A percentile compares a stretch with the other conserved stretches of the same genome.
phyloP scores from a whole-genome alignment of 306 rosid species.

The Vachellia collinsii region DNA sequence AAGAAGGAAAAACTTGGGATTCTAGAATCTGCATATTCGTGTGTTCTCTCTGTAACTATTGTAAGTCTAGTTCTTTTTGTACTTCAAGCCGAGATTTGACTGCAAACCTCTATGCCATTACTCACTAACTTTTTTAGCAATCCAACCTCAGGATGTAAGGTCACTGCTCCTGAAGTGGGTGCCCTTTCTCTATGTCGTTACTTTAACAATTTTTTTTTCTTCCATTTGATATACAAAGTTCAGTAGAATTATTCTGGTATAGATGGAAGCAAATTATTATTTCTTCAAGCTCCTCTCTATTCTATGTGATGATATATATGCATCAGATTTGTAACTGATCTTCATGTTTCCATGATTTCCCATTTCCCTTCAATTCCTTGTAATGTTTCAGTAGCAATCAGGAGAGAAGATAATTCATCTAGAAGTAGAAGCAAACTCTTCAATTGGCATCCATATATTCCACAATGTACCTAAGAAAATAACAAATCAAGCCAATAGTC shows the following conservation, averaged over 20 bases:
- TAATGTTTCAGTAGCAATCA: neutral
- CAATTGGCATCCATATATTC: neutral
- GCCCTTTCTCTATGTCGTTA: slow-evolving; percentile 21
- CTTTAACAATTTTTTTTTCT: slow-evolving; percentile 11
- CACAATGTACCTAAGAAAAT: neutral
- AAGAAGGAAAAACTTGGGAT: slow-evolving; percentile 11
- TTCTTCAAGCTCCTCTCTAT: slow-evolving; percentile 22
- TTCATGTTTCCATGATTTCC: neutral
- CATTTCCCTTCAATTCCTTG: neutral
- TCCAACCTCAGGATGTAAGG: slow-evolving; percentile 10
- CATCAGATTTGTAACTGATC: slow-evolving; percentile 18
- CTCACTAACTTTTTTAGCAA: slow-evolving; percentile 16
- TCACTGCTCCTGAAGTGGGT: slow-evolving; percentile 5
- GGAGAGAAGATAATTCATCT: neutral
- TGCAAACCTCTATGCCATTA: slow-evolving; percentile 7
- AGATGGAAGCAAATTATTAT: slow-evolving; percentile 21
- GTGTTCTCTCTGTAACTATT: slow-evolving; percentile 11
- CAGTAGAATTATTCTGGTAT: neutral
- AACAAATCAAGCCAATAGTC: neutral
- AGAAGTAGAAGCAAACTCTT: neutral
- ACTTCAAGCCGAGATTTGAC: slow-evolving; percentile 10
- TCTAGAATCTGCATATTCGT: neutral
- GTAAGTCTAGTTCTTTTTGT: slow-evolving; percentile 12
- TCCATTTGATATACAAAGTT: slow-evolving; percentile 16
- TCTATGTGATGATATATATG: neutral